These are phyloP conservation scores for Barnettozyma vustinii DNA, from an alignment of 805 yeast genomes.

Conservation along the genomic window DNA sequence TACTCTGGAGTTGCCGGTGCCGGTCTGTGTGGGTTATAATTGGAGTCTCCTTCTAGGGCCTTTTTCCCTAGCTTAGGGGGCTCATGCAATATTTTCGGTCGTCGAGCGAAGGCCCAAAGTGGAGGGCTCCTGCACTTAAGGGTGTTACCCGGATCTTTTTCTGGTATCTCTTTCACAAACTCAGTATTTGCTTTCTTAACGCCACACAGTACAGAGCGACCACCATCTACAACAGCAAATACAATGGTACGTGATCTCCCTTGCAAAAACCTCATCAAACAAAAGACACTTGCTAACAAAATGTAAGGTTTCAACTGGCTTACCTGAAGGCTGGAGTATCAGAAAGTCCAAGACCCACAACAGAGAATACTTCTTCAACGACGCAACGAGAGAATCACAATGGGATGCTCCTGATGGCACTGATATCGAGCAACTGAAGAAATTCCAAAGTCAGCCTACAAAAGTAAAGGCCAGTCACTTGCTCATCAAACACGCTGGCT, in stretches of 20 bases:
- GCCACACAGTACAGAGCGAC: neutral
- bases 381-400: slow-evolving; percentile 61
- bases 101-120: neutral
- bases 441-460: slow-evolving; percentile 55
- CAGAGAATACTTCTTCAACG: slow-evolving; percentile 78
- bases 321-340: slow-evolving; percentile 83
- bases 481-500: slow-evolving; percentile 73
- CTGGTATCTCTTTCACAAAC: neutral
- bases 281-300: neutral
- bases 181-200: no score
- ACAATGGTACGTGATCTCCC: neutral
- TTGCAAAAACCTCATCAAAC: no score
- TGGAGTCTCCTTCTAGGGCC: no score
- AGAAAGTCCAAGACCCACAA: slow-evolving; percentile 73
- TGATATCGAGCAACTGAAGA: slow-evolving; percentile 50
- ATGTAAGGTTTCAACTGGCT: slow-evolving; percentile 47
- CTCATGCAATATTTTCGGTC: no score
- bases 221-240: neutral
- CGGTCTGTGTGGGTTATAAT: neutral
- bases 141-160: neutral
- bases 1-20: neutral
- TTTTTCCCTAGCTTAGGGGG: no score
- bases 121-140: neutral
- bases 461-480: slow-evolving; percentile 79
- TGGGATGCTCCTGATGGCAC: slow-evolving; percentile 94